Conservation (phyloP, 345 rosid genomes). For the Citrus cavaleriei region DNA sequence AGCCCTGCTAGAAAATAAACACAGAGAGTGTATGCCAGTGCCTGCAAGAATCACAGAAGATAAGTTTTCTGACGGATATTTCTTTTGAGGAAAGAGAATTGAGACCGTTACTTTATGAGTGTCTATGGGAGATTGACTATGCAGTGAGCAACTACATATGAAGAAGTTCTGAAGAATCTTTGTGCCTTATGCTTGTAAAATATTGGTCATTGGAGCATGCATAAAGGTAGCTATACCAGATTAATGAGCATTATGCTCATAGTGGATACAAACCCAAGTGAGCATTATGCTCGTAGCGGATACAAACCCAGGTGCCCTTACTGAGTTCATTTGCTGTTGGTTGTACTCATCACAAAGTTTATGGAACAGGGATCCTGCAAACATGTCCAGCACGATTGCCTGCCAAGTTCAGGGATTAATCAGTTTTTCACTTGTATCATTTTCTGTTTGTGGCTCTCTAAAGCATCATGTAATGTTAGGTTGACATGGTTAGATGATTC, state of each 20-base stretch:
- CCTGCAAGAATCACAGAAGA: slow-evolving; percentile 21
- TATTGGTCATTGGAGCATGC: slow-evolving; percentile 32
- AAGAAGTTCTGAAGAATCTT: slow-evolving; percentile 33
- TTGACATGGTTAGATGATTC: too few species aligned
- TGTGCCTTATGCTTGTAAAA: slow-evolving; percentile 32
- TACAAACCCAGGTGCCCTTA: slow-evolving; percentile 16
- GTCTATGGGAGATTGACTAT: slow-evolving; percentile 37
- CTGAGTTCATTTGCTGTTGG: slow-evolving; percentile 40
- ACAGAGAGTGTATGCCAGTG: slow-evolving; percentile 16
- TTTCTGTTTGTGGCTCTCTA: too few species aligned
- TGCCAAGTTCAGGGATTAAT: slow-evolving; percentile 13
- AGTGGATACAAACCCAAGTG: slow-evolving; percentile 12
- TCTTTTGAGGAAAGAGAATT: not conserved
- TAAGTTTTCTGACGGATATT: slow-evolving; percentile 1
- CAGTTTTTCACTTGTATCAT: not conserved
- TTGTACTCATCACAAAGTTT: slow-evolving; percentile 23
- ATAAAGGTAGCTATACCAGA: slow-evolving; percentile 33
- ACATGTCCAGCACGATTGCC: slow-evolving; percentile 25
- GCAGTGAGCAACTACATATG: slow-evolving; percentile 30
- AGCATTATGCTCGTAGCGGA: slow-evolving; percentile 35
- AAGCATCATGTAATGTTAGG: too few species aligned
- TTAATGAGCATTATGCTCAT: slow-evolving; percentile 37
- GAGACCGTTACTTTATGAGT: slow-evolving; percentile 17
- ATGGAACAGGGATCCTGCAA: slow-evolving; percentile 31
- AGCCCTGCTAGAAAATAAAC: slow-evolving; percentile 30